A percentile compares a stretch with the other conserved stretches of the same genome.
These are phyloP conservation scores for Populus euphratica DNA, from an alignment of 345 rosid genomes.

Conservation along the genomic window DNA sequence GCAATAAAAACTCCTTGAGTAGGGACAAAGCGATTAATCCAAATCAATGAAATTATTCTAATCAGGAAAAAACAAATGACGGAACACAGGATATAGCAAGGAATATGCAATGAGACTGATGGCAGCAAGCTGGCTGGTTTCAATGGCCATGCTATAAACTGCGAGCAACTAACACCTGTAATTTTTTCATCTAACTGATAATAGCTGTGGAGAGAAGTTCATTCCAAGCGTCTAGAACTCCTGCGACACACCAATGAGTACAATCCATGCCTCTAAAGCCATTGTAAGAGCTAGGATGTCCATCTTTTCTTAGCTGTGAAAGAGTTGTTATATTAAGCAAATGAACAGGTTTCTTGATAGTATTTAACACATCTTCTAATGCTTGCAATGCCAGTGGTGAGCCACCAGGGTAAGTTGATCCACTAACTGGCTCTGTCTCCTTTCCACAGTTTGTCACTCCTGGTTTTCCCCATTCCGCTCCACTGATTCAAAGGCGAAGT, in stretches of 20 bases:
- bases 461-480: conserved; percentile 52
- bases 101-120: not conserved
- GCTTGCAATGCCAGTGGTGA: conserved; percentile 38
- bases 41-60: not conserved
- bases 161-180: not conserved
- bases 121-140: not conserved
- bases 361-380: conserved; percentile 37
- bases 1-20: no score
- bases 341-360: conserved; percentile 45
- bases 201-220: conserved; percentile 47
- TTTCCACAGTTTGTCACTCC: conserved; percentile 44
- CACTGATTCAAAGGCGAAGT: conserved; percentile 22
- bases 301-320: conserved; percentile 70
- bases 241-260: conserved; percentile 74
- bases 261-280: conserved; percentile 62
- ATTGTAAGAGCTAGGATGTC: conserved; percentile 49
- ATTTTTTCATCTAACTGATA: conserved; percentile 7
- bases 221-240: conserved; percentile 65
- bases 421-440: conserved; percentile 41
- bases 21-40: not conserved
- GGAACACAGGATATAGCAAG: not conserved
- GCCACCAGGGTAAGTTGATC: conserved; percentile 38
- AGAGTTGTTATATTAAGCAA: conserved; percentile 58
- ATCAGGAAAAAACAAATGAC: not conserved
- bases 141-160: not conserved